Conservation (phyloP, 2,329 filamentous ascomycete genomes). For the Blastomyces emzantsi region DNA sequence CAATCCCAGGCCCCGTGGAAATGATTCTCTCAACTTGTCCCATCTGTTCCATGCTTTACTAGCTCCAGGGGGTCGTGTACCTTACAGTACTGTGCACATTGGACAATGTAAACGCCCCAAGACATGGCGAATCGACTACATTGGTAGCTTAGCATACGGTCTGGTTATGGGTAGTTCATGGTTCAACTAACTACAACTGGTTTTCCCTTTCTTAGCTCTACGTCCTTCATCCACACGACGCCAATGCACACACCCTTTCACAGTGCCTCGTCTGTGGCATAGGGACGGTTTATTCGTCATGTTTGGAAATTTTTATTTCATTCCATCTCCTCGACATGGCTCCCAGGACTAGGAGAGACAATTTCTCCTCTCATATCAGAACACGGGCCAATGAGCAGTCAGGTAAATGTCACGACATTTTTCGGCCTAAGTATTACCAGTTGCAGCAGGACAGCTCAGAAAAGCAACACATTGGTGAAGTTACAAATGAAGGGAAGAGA, state of each 20-base stretch:
- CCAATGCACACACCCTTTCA: background rate
- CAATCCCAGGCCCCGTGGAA: background rate
- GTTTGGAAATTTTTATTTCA: constrained; percentile 33
- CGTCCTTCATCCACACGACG: background rate
- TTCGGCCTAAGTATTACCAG: constrained; percentile 53
- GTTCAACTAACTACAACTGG: background rate
- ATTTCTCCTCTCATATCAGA: constrained; percentile 46
- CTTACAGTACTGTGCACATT: background rate
- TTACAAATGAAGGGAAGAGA: constrained; percentile 58
- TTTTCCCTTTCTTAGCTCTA: background rate
- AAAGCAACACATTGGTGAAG: constrained; percentile 57
- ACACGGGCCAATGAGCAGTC: constrained; percentile 56
- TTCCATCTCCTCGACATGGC: constrained; percentile 48
- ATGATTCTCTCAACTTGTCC: background rate
- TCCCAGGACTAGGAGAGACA: constrained; percentile 49
- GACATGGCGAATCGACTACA: background rate
- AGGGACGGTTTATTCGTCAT: background rate
- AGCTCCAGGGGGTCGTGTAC: background rate
- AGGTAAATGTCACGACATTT: constrained; percentile 54
- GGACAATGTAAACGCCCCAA: background rate
- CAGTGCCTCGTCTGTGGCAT: background rate
- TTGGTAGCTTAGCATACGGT: background rate
- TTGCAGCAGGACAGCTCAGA: constrained; percentile 60
- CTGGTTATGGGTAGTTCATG: background rate
- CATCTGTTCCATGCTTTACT: background rate